Evolutionary conservation across 2,329 filamentous ascomycete genomes (phyloP), one percentile per base, ranked within the genome.

Genomic region (Grosmannia clavigera): DNA sequence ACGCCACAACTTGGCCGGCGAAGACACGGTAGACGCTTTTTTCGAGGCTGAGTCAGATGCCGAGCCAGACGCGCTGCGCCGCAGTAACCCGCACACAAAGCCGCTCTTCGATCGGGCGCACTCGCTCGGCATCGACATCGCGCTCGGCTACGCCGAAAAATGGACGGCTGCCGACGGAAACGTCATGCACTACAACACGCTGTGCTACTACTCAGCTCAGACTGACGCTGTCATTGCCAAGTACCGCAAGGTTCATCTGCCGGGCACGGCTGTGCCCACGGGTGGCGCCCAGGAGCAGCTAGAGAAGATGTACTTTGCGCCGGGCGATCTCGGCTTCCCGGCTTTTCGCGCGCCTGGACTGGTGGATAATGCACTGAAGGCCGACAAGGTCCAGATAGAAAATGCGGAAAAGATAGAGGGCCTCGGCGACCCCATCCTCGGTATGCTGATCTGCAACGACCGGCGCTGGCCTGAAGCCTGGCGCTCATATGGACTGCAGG

Each of bases 181-280:
- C 5, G 70, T 52, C 1, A 68, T 63, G 1, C 69, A 77, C 43
- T 82, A 75, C 66, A 82, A 82, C 66, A 76, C 75, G 2, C 69
- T 68, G 48, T 68, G 81, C 14, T 81, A 81, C 64, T 81, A 76
- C 67, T 79, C 77, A 1, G 74, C 74, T 1, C 67, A 67, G 4
- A 65, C 68, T 33, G 71, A 70, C 16, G 66, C 70, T 38, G 71
- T 79, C 5, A 65, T 81, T 25, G 72, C 71, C 33, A 81, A 80
- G 64, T 82, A 81, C 64, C 73, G 78, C 59, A 82, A 82, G 67
- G 71, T 81, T 1, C 79, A 81, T 64, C 69, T 81, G 0, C 79
- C 79, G 0, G 79, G 79, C 0, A 76, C 76, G 1, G 68, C 72
- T 12, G 78, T 80, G 66, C 79, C 79, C 5, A 57, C 55, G 1